Evolutionary conservation across 2,329 filamentous ascomycete genomes (phyloP).

Genomic region (Mycosphaerella sp.): DNA sequence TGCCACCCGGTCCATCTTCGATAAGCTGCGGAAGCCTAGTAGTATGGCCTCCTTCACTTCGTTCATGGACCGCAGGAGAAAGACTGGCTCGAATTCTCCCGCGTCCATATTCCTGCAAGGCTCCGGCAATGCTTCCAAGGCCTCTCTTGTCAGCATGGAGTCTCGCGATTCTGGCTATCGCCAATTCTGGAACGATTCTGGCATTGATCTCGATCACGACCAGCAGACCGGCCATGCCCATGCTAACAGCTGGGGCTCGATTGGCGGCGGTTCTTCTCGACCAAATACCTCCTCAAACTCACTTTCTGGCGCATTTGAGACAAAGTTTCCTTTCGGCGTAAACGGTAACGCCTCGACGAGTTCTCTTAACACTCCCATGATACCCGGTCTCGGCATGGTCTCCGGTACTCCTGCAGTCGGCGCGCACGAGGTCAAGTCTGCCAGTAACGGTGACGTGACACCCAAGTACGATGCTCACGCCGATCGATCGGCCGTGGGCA

Average conservation of each 20-base stretch:
- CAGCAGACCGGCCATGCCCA: constrained; percentile 34
- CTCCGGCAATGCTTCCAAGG: constrained; percentile 90
- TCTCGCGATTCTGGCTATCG: constrained; percentile 91
- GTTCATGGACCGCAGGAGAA: constrained; percentile 88
- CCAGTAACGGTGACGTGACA: constrained; percentile 32
- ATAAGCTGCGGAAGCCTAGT: constrained; percentile 87
- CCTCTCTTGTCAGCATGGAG: constrained; percentile 91
- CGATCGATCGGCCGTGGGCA: constrained; percentile 14
- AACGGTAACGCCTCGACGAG: constrained; percentile 36
- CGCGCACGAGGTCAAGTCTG: constrained; percentile 12
- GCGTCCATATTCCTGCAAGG: constrained; percentile 72
- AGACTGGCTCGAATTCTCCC: constrained; percentile 77
- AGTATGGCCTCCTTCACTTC: constrained; percentile 92
- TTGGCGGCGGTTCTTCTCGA: constrained; percentile 47
- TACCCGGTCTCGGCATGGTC: constrained; percentile 35
- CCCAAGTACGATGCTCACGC: constrained; percentile 30
- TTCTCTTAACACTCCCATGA: constrained; percentile 35
- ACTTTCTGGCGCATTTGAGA: constrained; percentile 55
- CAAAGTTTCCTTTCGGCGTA: constrained; percentile 57
- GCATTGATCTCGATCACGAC: constrained; percentile 91
- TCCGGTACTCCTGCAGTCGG: constrained; percentile 14
- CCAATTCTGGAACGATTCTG: constrained; percentile 97
- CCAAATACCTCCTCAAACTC: constrained; percentile 60
- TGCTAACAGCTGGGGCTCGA: constrained; percentile 40
- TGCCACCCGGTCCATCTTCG: constrained; percentile 77